Evolutionary conservation across 164 flowering plant species (phyloP), one percentile per base, ranked within the genome.

Genomic region (Nymphaea thermarum): DNA sequence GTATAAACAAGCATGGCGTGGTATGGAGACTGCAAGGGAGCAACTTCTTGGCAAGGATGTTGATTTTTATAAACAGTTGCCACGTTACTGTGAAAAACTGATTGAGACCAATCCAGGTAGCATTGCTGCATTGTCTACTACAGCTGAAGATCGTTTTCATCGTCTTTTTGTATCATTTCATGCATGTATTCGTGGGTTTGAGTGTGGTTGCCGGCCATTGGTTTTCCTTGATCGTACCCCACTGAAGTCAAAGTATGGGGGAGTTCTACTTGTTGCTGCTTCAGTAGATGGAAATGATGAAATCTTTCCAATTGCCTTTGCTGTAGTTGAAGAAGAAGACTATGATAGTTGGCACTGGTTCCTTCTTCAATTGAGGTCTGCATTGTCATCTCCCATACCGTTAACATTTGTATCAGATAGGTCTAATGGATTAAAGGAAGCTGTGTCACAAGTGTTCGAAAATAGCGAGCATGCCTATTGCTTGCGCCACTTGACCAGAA

Each of bases 341-440:
- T 74, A 75, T 57, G 87, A 79, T 60, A 85, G 66, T 72, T 88
- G 91, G 94, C 69, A 36, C 42, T 86, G 91, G 91, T 86, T 88
- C 75, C 70, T 88, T 70, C 76, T 68, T 74, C 77, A 85, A 67
- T 73, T 86, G 75, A 84, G 68, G 57, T 67, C 74, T 57, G 77
- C 76, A 15, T 43, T 88, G 15, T 72, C 82, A 47, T 68, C 73
- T 16, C 69, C 81, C 65, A 71, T 64, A 12, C 7, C 86, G 44
- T 67, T 88, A 60, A 86, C 91, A 25, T 84, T 88, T 70, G 76
- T 88, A 55, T 76, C 84, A 17, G 87, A 86, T 62, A 78, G 65
- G 68, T 77, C 82, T 60, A 82, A 82, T 70, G 91, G 83, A 10
- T 59, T 88, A 44, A 79, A 59, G 64, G 74, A 75, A 62, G 70